Base-by-base conservation (phyloP, 2,329 filamentous ascomycete genomes). In the Apiospora arundinis region DNA sequence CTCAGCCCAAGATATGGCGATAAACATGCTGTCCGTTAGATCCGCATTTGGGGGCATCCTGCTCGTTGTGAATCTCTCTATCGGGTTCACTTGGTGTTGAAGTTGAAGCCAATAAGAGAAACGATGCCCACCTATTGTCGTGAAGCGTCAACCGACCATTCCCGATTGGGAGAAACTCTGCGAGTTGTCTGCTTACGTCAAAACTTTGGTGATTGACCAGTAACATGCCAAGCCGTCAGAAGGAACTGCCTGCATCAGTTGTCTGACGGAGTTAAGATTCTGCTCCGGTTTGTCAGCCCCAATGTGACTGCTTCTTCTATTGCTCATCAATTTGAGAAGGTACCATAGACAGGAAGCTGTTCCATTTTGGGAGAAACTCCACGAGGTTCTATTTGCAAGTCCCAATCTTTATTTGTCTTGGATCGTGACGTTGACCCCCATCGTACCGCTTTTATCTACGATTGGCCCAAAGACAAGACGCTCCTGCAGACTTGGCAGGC, bases 111-210 rank as follows among this genome's bases (percentile, higher is more conserved):
- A 42, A 14, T 11, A 42, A 42, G 12, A 42, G 40, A 14, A 42
- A 42, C 4, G 2, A 42, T 42, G 12, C 14, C 14, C 9, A 12
- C 16, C 12, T 45, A 45, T 45, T 18, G 16, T 45, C 42, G 1
- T 14, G 14, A 45, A 14, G 14, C 42, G 16, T 45, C 4, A 45
- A 14, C 28, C 6, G 28, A 60, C 52, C 16, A 37, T 60, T 8
- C 28, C 52, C 52, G 21, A 60, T 60, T 8, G 28, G 52, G 52
- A 60, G 52, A 60, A 60, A 21, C 28, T 37, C 52, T 60, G 52
- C 52, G 52, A 60, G 52, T 9, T 60, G 2, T 21, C 2, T 60
- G 52, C 28, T 60, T 32, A 60, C 49, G 25, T 16, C 11, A 16
- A 16, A 4, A 3, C 5, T 56, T n/a, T 12, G 8, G 4, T 23